Percentiles rank a stretch among this genome's conserved stretches.
Evolutionary conservation across 2,329 filamentous ascomycete species (phyloP).

Genomic region (Stemphylium lycopersici): DNA sequence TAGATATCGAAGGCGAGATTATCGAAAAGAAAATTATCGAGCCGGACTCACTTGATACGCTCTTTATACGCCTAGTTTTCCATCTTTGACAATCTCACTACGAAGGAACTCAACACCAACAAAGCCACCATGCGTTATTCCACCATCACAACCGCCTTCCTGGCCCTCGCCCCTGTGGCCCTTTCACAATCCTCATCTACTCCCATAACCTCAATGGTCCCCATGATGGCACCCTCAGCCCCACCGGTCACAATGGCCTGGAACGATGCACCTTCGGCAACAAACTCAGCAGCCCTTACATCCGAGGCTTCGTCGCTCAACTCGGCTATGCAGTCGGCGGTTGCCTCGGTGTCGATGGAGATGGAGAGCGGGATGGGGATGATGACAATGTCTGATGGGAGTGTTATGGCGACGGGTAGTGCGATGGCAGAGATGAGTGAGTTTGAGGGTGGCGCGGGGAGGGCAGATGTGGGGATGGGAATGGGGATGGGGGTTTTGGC

Average conservation of each 20-base stretch:
- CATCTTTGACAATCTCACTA: neutral
- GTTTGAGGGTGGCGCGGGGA: too few relatives aligned
- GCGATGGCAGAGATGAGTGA: too few relatives aligned
- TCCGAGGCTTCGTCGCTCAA: too few relatives aligned
- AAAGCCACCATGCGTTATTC: conserved; percentile 10
- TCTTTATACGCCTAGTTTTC: conserved; percentile 4
- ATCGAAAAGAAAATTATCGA: conserved; percentile 8
- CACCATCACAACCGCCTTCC: conserved; percentile 6
- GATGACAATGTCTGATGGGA: too few relatives aligned
- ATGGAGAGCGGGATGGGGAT: too few relatives aligned
- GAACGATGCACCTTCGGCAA: neutral
- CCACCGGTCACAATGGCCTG: conserved; percentile 30
- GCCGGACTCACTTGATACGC: conserved; percentile 25
- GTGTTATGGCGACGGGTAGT: too few relatives aligned
- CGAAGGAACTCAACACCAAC: too few relatives aligned
- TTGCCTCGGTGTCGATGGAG: too few relatives aligned
- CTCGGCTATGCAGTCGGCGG: too few relatives aligned
- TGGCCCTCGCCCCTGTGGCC: conserved; percentile 14
- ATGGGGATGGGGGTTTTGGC: too few relatives aligned
- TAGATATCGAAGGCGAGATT: conserved; percentile 5
- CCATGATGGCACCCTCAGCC: conserved; percentile 15
- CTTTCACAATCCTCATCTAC: conserved; percentile 12
- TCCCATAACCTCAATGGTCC: conserved; percentile 11
- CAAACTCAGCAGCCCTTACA: neutral
- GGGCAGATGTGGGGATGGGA: too few relatives aligned